These are phyloP conservation scores for Bisporella sp. DNA, from an alignment of 2,329 filamentous ascomycete species.

Conservation along the genomic window DNA sequence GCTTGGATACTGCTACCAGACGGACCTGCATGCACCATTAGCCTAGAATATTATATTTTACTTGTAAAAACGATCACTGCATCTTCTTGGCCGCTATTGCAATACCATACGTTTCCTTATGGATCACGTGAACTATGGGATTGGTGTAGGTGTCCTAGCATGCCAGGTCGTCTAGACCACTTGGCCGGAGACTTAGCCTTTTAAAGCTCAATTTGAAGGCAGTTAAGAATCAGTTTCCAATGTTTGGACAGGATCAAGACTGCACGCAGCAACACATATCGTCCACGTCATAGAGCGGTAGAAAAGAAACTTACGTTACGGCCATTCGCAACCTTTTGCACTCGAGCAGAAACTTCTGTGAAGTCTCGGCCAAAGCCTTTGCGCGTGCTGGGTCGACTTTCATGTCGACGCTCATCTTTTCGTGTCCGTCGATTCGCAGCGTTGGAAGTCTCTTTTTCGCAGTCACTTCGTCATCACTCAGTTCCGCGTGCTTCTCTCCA, in stretches of 20 bases:
- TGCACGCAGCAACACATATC: no score
- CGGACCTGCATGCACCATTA: constrained; percentile 49
- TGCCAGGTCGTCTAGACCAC: neutral
- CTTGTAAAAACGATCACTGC: no score
- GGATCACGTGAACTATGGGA: neutral
- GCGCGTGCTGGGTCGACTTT: constrained; percentile 56
- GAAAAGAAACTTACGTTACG: constrained; percentile 41
- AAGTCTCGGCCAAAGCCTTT: constrained; percentile 57
- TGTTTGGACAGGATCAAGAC: no score
- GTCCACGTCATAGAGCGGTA: neutral
- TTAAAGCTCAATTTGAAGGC: no score
- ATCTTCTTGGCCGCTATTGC: constrained; percentile 10
- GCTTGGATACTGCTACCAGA: constrained; percentile 90
- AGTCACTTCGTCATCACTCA: no score
- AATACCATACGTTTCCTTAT: no score
- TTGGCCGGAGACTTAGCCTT: neutral
- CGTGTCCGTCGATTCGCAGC: no score
- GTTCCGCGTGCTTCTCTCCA: no score
- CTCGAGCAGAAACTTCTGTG: constrained; percentile 48
- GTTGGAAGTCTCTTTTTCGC: no score
- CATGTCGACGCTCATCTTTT: constrained; percentile 34
- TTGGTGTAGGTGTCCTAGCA: neutral
- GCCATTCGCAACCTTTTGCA: constrained; percentile 45
- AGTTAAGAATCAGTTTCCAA: no score
- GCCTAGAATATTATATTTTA: no score